A percentile compares a stretch with the other conserved stretches of the same genome.
Evolutionary conservation across 108 stramenopile genomes (phyloP).

Genomic region (Conticribra guillardii): DNA sequence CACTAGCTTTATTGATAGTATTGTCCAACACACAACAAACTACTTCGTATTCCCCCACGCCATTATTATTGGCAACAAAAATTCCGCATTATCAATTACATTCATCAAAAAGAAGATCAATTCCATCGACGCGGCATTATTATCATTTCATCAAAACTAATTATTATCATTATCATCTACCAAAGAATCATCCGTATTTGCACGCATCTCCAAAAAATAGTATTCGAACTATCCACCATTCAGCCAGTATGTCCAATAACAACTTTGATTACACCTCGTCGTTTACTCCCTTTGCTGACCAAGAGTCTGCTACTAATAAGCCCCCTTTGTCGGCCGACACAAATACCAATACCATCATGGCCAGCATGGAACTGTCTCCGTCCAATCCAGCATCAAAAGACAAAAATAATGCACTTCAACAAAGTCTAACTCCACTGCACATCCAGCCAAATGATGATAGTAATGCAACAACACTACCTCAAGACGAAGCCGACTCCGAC

Average conservation of each 20-base stretch:
- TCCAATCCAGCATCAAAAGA: background rate
- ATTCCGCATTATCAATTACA: too few relatives aligned
- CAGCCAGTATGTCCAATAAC: background rate
- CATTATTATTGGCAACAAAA: too few relatives aligned
- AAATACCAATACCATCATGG: background rate
- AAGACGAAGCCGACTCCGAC: conserved; percentile 20
- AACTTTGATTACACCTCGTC: background rate
- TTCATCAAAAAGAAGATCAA: too few relatives aligned
- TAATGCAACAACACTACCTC: background rate
- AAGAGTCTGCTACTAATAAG: background rate
- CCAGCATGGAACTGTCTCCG: background rate
- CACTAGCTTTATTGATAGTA: too few relatives aligned
- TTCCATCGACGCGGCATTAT: too few relatives aligned
- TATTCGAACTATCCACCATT: too few relatives aligned
- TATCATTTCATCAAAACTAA: too few relatives aligned
- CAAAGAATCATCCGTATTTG: too few relatives aligned
- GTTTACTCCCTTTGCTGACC: background rate
- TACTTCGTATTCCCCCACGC: too few relatives aligned
- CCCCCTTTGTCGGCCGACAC: background rate
- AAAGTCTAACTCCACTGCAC: background rate
- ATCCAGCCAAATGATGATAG: background rate
- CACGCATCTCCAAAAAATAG: too few relatives aligned
- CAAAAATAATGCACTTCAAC: background rate
- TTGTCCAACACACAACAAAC: too few relatives aligned
- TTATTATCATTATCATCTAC: too few relatives aligned